Percentiles rank a stretch among this genome's conserved stretches.
These are phyloP conservation scores for Peribolospora baueri DNA, from an alignment of 768 basidiomycete species.

Conservation along the genomic window DNA sequence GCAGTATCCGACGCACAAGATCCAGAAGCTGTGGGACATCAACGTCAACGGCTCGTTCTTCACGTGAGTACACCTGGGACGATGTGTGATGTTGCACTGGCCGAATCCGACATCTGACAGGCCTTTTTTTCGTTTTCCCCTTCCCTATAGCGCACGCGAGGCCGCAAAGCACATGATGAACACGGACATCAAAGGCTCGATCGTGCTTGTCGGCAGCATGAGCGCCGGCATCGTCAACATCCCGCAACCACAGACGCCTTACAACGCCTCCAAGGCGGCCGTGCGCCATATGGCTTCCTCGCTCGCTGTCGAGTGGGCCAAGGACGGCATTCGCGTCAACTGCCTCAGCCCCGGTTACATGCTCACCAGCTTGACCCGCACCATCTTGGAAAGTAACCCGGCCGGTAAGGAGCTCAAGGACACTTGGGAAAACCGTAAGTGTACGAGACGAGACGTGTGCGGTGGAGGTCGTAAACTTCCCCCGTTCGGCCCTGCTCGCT, in stretches of 20 bases:
- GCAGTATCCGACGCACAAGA: slow-evolving; percentile 58
- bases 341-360: slow-evolving; percentile 68
- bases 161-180: slow-evolving; percentile 80
- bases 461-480: slow-evolving; percentile 4
- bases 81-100: no score
- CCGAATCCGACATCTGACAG: neutral
- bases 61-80: no score
- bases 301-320: slow-evolving; percentile 89
- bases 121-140: slow-evolving; percentile 39
- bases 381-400: slow-evolving; percentile 46
- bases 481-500: slow-evolving; percentile 22
- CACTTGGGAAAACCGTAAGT: slow-evolving; percentile 12
- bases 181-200: slow-evolving; percentile 38
- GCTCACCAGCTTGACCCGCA: slow-evolving; percentile 36
- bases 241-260: slow-evolving; percentile 66
- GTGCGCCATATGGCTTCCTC: slow-evolving; percentile 85
- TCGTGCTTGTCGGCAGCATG: slow-evolving; percentile 76
- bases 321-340: slow-evolving; percentile 50
- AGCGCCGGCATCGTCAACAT: slow-evolving; percentile 41
- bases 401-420: slow-evolving; percentile 35
- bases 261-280: slow-evolving; percentile 87
- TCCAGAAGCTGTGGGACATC: slow-evolving; percentile 64
- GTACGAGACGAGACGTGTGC: no score
- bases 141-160: slow-evolving; percentile 44
- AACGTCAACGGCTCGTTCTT: slow-evolving; percentile 51